A percentile compares a stretch with the other conserved stretches of the same genome.
phyloP scores from a whole-genome alignment of 345 rosid species.

The Murraya paniculata region DNA sequence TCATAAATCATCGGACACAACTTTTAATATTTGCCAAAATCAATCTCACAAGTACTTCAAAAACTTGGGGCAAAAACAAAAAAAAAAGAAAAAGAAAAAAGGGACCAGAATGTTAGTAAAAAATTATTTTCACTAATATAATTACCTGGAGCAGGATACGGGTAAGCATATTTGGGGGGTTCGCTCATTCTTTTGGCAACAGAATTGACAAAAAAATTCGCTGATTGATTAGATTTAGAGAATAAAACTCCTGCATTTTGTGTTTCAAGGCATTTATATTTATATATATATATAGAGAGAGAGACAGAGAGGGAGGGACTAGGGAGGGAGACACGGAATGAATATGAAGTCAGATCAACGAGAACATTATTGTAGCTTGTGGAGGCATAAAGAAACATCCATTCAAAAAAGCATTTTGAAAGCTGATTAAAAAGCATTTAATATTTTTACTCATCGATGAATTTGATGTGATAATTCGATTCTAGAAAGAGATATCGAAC shows the following conservation, averaged over 20 bases:
- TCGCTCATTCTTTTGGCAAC: slow-evolving; percentile 25
- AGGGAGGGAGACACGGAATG: too few species aligned
- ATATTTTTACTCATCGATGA: too few species aligned
- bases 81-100: background rate
- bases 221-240: background rate
- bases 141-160: slow-evolving; percentile 53
- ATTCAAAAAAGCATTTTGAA: background rate
- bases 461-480: background rate
- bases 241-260: background rate
- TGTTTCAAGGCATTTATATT: too few species aligned
- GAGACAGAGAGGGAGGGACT: background rate
- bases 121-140: background rate
- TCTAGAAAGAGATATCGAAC: background rate
- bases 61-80: too few species aligned
- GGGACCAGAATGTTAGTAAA: too few species aligned
- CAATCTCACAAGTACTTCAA: background rate
- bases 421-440: background rate
- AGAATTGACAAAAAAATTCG: background rate
- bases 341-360: background rate
- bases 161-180: slow-evolving; percentile 55
- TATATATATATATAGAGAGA: background rate
- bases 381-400: background rate
- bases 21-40: background rate
- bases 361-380: background rate
- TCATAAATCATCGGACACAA: background rate